A percentile compares a stretch with the other conserved stretches of the same genome.
Conservation (phyloP, 2,329 filamentous ascomycete species). For the Diaporthe vaccinii region DNA sequence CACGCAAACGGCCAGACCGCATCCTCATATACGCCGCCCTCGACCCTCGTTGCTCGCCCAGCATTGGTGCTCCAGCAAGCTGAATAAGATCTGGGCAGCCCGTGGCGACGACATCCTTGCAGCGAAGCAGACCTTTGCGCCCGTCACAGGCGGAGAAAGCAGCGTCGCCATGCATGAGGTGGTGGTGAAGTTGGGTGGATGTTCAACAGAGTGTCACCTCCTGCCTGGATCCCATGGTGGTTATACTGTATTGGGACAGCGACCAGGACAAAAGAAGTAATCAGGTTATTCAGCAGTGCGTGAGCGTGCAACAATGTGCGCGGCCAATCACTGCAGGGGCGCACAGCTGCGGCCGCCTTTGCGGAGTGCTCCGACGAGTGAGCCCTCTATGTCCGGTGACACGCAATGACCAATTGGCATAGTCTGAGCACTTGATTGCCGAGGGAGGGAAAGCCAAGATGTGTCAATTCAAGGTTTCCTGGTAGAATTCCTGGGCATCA, state of each 20-base stretch:
- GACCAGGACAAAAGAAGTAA: conserved; percentile 36
- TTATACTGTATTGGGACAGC: conserved; percentile 30
- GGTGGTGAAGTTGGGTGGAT: conserved; percentile 29
- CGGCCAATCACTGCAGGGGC: conserved; percentile 24
- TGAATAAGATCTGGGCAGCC: conserved; percentile 33
- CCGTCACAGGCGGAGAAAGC: conserved; percentile 8
- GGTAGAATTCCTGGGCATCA: neutral
- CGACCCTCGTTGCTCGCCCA: neutral
- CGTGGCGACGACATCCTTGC: conserved; percentile 34
- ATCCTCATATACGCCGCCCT: conserved; percentile 33
- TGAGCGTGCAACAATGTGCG: conserved; percentile 30
- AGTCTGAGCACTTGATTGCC: neutral
- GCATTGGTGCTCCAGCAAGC: conserved; percentile 23
- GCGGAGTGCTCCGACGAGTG: conserved; percentile 1
- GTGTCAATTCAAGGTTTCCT: neutral
- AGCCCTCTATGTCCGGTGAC: conserved; percentile 16
- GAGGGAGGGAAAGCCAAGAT: neutral
- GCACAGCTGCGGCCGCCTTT: conserved; percentile 27
- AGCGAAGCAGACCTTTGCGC: conserved; percentile 6
- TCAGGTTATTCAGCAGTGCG: conserved; percentile 36
- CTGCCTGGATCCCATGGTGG: conserved; percentile 11
- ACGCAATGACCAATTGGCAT: neutral
- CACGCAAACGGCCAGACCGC: conserved; percentile 14
- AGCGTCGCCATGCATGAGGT: conserved; percentile 18
- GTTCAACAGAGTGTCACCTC: conserved; percentile 29